phyloP scores from a whole-genome alignment of 768 basidiomycete genomes.

The Serendipita vermifera region DNA sequence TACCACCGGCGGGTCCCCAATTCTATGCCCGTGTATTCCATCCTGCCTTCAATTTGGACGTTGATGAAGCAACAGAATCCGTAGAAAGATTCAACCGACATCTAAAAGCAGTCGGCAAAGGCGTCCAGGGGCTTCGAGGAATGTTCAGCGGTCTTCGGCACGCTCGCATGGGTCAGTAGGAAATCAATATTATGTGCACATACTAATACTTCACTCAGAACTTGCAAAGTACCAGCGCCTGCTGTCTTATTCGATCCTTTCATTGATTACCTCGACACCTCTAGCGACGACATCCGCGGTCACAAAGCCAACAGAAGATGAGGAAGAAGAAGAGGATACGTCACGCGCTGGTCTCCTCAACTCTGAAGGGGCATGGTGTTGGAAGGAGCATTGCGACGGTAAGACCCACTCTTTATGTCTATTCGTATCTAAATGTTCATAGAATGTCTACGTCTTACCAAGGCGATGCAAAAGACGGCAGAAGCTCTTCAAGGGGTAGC shows the following conservation, averaged over 20 bases:
- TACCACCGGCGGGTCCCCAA: conserved; percentile 54
- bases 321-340: conserved; percentile 35
- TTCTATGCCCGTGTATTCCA: conserved; percentile 75
- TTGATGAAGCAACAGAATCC: conserved; percentile 49
- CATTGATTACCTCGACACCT: conserved; percentile 59
- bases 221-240: conserved; percentile 67
- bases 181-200: background rate
- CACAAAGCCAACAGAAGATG: conserved; percentile 29
- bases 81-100: conserved; percentile 54
- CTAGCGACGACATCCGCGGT: conserved; percentile 30
- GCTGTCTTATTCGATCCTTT: conserved; percentile 59
- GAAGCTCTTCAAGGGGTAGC: conserved; percentile 64
- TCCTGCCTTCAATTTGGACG: conserved; percentile 71
- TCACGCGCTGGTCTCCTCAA: conserved; percentile 40
- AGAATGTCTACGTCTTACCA: conserved; percentile 71
- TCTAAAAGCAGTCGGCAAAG: conserved; percentile 48
- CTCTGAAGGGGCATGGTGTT: conserved; percentile 72
- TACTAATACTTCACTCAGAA: conserved; percentile 30
- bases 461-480: conserved; percentile 60
- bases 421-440: background rate
- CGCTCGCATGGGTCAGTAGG: conserved; percentile 46
- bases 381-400: conserved; percentile 69
- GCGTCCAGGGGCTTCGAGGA: conserved; percentile 52
- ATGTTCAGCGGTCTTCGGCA: conserved; percentile 52
- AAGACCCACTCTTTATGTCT: conserved; percentile 11